These are phyloP conservation scores for Picea glauca DNA, from an alignment of 75 land plant species.

Conservation along the genomic window DNA sequence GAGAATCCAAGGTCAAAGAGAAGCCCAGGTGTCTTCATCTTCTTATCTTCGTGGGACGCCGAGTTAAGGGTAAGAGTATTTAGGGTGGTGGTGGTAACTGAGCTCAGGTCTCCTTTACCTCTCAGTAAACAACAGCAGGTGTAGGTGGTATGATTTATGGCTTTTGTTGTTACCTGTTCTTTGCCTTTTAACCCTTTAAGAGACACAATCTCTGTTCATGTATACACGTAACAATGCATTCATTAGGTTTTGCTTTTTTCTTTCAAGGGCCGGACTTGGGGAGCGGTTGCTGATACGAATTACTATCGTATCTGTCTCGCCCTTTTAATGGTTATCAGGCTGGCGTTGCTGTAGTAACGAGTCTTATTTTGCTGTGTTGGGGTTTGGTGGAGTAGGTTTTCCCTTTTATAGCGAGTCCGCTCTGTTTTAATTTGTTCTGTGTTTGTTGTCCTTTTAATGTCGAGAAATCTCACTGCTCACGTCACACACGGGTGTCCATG, in stretches of 20 bases:
- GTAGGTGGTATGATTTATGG: too few relatives aligned
- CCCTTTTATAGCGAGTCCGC: neutral
- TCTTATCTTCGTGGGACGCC: neutral
- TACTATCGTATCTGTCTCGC: neutral
- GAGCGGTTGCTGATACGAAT: neutral
- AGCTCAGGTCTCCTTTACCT: neutral
- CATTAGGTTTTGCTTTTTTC: neutral
- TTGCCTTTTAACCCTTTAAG: neutral
- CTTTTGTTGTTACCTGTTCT: too few relatives aligned
- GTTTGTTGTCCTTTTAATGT: too few relatives aligned
- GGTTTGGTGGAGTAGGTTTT: neutral
- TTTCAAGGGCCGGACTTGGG: too few relatives aligned
- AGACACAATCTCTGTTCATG: neutral
- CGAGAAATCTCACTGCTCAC: neutral
- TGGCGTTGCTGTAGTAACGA: neutral
- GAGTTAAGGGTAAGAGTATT: too few relatives aligned
- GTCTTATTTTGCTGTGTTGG: neutral
- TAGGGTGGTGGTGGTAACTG: neutral
- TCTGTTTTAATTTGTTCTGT: neutral
- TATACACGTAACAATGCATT: neutral
- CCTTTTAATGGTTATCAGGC: neutral
- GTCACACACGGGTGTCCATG: too few relatives aligned
- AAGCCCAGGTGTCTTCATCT: neutral
- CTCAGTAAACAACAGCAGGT: neutral
- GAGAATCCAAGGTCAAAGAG: constrained; percentile 5